phyloP scores from a whole-genome alignment of 208 protist species.

The Leishmania arabica region DNA sequence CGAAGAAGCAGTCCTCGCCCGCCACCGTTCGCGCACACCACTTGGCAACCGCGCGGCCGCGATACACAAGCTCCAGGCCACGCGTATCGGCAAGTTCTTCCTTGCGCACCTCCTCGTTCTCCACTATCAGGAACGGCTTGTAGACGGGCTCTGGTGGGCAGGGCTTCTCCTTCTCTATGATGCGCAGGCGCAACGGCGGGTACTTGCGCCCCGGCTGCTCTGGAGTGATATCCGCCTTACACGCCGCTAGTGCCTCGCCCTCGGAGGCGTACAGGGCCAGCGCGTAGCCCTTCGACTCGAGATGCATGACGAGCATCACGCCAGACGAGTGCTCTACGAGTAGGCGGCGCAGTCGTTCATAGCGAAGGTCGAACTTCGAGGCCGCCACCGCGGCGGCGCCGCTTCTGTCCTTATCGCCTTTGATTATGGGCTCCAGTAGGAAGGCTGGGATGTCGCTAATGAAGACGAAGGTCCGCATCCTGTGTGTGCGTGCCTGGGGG shows the following conservation, averaged over 20 bases:
- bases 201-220: constrained; percentile 35
- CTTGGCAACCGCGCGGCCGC: constrained; percentile 54
- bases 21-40: constrained; percentile 77
- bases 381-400: background rate
- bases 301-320: constrained; percentile 89
- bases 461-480: constrained; percentile 87
- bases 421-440: constrained; percentile 63
- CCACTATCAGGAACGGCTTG: constrained; percentile 61
- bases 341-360: constrained; percentile 77
- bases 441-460: constrained; percentile 81
- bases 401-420: constrained; percentile 8
- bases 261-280: constrained; percentile 86
- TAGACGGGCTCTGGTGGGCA: constrained; percentile 78
- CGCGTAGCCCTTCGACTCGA: constrained; percentile 71
- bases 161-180: constrained; percentile 74
- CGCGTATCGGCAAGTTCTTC: constrained; percentile 60
- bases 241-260: constrained; percentile 81
- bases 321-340: constrained; percentile 77
- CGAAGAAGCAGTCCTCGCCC: constrained; percentile 74
- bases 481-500: background rate
- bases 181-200: constrained; percentile 65
- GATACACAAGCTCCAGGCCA: constrained; percentile 79
- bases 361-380: constrained; percentile 75
- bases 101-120: constrained; percentile 73
- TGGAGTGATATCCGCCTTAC: constrained; percentile 63